Evolutionary conservation across 768 basidiomycete genomes (phyloP), one percentile per base, ranked within the genome.

Genomic region (Amylocystis lapponica): DNA sequence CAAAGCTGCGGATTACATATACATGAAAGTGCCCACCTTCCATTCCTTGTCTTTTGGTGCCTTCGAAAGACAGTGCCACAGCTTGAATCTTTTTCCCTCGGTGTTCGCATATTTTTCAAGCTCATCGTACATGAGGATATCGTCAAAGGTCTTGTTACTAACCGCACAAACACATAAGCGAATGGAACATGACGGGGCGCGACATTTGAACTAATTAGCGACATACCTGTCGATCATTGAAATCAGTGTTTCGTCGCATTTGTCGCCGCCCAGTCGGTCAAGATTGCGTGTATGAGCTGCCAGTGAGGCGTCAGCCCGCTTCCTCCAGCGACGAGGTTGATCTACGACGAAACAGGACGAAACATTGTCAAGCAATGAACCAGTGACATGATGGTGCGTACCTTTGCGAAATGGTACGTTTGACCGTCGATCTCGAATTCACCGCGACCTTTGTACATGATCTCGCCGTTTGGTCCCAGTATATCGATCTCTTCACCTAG

Each of bases 301-400:
- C 52, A 56, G 37, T 56, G 55, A 5, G 55, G 55, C 25, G 55
- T 56, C 8, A 53, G 37, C 1, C 55, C 55, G 32, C 45, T 53
- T 5, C 55, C 55, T 2, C 55, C 55, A 0, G 52, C 52, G n/a
- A 56, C 46, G 5, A 56, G 50, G 25, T 54, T 56, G 45, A 56
- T 46, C 55, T 56, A 22, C 14, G 13, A 16, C 19, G 14, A 26
- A 5, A 12, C n/a, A 17, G 14, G 14, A 9, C 14, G 33, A 12
- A 6, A 8, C 14, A 34, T n/a, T 16, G 16, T 34, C 14, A n/a
- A 9, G 14, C 14, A 6, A 6, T 9, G 33, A 17, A 16, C 33
- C 6, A 34, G 14, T 19, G 33, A 9, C 14, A 34, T 6, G 8
- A 19, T 25, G 17, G 11, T 4, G 12, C 31, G 4, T 14, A 48